A percentile compares a stretch with the other conserved stretches of the same genome.
phyloP scores from a whole-genome alignment of 2,329 filamentous ascomycete genomes.

The Teratosphaeria viscida region DNA sequence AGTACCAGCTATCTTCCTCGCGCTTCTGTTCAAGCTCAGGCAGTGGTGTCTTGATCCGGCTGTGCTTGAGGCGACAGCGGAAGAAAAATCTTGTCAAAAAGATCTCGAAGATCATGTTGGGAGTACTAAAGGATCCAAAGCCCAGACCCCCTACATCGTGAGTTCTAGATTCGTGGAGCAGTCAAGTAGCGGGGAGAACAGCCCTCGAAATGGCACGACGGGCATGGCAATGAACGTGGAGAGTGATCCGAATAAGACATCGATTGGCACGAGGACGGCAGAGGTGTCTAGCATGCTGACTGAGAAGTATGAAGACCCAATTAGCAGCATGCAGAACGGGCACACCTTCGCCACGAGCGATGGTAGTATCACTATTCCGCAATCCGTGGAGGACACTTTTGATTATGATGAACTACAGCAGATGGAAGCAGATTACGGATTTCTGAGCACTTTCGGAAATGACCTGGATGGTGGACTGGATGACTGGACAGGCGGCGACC shows the following conservation, averaged over 20 bases:
- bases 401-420: neutral
- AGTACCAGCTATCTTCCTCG: slow-evolving; percentile 20
- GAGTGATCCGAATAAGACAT: neutral
- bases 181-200: neutral
- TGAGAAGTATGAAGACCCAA: neutral
- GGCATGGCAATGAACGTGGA: neutral
- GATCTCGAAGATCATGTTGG: neutral
- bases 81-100: neutral
- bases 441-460: neutral
- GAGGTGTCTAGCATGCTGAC: neutral
- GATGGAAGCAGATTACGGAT: neutral
- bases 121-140: neutral
- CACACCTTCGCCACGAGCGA: neutral
- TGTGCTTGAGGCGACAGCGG: slow-evolving; percentile 6
- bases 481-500: neutral
- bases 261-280: neutral
- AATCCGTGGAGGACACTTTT: neutral
- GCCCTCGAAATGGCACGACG: neutral
- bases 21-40: slow-evolving; percentile 21
- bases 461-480: neutral
- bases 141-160: neutral
- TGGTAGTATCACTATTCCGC: neutral
- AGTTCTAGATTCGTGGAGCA: neutral
- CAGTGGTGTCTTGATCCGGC: slow-evolving; percentile 21
- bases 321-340: neutral